Conservation (phyloP, 805 yeast species). For the Allodekkera sacchari region DNA sequence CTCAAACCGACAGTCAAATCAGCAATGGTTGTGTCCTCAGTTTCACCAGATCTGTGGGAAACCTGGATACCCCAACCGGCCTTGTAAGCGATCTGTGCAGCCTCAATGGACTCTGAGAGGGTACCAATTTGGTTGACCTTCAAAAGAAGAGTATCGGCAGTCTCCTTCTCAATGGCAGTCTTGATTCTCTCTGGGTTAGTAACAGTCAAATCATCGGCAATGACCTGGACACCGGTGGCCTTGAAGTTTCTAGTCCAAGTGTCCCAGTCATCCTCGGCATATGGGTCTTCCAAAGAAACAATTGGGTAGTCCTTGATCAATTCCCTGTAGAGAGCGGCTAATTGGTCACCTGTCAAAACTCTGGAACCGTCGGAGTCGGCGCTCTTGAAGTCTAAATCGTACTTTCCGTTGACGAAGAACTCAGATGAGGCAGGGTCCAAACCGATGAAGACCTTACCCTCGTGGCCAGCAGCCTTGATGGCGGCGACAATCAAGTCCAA, state of each 20-base stretch:
- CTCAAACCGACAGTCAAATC: conserved; percentile 97
- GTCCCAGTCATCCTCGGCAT: conserved; percentile 99
- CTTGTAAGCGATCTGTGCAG: conserved; percentile 89
- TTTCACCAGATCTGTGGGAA: conserved; percentile 99
- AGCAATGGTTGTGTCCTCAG: conserved; percentile 98
- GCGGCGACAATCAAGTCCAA: conserved; percentile 87
- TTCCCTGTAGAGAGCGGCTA: conserved; percentile 74
- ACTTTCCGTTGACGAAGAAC: conserved; percentile 93
- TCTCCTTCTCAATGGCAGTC: conserved; percentile 94
- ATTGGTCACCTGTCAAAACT: conserved; percentile 84
- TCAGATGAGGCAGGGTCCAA: conserved; percentile 96
- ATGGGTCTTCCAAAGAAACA: conserved; percentile 97
- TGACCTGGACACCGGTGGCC: conserved; percentile 76
- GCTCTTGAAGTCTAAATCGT: conserved; percentile 98
- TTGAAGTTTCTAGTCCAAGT: conserved; percentile 89
- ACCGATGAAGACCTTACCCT: conserved; percentile 86
- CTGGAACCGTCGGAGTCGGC: conserved; percentile 84
- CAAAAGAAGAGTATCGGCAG: conserved; percentile 87
- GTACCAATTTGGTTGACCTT: conserved; percentile 99
- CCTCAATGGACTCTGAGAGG: conserved; percentile 90
- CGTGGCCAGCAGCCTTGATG: conserved; percentile 91
- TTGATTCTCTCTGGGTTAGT: conserved; percentile 94
- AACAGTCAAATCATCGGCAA: conserved; percentile 97
- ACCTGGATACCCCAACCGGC: conserved; percentile 99
- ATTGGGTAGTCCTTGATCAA: conserved; percentile 90